Evolutionary conservation across 768 basidiomycete species (phyloP).

Genomic region (Exsudoporus frostii): DNA sequence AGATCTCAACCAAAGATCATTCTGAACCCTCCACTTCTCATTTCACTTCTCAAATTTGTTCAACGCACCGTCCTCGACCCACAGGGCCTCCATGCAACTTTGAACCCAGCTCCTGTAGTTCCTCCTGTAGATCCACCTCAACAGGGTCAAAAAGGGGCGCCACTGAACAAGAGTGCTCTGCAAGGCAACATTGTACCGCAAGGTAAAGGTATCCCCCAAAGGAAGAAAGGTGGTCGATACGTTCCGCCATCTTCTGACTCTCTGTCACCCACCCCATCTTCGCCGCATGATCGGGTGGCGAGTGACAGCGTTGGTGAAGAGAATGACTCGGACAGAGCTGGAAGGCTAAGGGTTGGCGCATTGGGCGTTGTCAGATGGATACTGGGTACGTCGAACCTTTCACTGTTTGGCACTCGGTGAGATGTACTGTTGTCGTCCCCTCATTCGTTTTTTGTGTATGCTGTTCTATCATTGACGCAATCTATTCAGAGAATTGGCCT

Average conservation of each 20-base stretch:
- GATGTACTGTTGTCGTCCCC: neutral
- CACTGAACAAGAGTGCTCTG: neutral
- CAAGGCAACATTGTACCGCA: slow-evolving; percentile 1
- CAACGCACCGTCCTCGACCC: slow-evolving; percentile 62
- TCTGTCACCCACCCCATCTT: slow-evolving; percentile 22
- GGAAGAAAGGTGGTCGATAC: slow-evolving; percentile 30
- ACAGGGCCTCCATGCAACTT: slow-evolving; percentile 47
- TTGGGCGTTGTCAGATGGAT: slow-evolving; percentile 65
- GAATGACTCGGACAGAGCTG: slow-evolving; percentile 62
- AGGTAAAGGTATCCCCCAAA: slow-evolving; percentile 10
- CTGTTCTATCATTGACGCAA: neutral
- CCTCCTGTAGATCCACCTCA: slow-evolving; percentile 14
- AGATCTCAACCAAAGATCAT: slow-evolving; percentile 20
- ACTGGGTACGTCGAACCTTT: slow-evolving; percentile 44
- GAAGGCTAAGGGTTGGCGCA: slow-evolving; percentile 65
- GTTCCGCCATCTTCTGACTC: slow-evolving; percentile 33
- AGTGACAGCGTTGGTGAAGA: slow-evolving; percentile 52
- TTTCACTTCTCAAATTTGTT: slow-evolving; percentile 47
- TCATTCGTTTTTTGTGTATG: neutral
- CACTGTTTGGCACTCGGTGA: neutral
- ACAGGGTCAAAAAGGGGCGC: slow-evolving; percentile 4
- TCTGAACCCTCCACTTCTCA: slow-evolving; percentile 32
- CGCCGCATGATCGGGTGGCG: slow-evolving; percentile 14
- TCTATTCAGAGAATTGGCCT: slow-evolving; percentile 16
- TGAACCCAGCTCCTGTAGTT: slow-evolving; percentile 62